Conservation (phyloP, 202 grass and related monocot genomes). For the Eragrostis tef region DNA sequence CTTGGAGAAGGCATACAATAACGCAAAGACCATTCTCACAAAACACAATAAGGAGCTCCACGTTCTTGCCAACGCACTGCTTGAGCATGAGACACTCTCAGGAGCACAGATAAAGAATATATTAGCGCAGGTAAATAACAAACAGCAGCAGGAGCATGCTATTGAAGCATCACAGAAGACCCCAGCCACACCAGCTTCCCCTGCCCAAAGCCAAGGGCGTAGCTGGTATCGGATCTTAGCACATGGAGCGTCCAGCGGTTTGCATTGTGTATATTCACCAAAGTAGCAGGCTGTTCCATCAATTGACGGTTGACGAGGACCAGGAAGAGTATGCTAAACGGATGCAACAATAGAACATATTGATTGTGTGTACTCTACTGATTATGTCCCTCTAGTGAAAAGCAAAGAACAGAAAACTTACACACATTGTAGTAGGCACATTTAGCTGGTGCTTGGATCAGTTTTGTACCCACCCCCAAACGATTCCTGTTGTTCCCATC, state of each 20-base stretch:
- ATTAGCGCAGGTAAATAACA: constrained; percentile 64
- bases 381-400: constrained; percentile 30
- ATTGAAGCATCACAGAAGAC: constrained; percentile 60
- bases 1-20: constrained; percentile 81
- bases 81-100: constrained; percentile 84
- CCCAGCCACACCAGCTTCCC: constrained; percentile 52
- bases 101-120: constrained; percentile 88
- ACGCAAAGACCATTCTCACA: constrained; percentile 79
- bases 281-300: constrained; percentile 44
- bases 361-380: constrained; percentile 42
- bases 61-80: constrained; percentile 78
- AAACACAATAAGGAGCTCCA: constrained; percentile 86
- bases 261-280: constrained; percentile 53
- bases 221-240: constrained; percentile 74
- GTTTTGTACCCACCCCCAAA: constrained; percentile 43
- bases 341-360: no score
- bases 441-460: constrained; percentile 46
- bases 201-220: constrained; percentile 80
- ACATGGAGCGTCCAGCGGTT: constrained; percentile 6
- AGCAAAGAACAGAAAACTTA: constrained; percentile 33
- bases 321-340: constrained; percentile 25
- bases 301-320: constrained; percentile 36
- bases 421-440: constrained; percentile 48
- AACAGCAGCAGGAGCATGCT: constrained; percentile 61
- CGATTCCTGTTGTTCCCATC: constrained; percentile 36